Base-by-base conservation (phyloP, 192 early-diverging fungal species). In the Funneliformis mosseae region DNA sequence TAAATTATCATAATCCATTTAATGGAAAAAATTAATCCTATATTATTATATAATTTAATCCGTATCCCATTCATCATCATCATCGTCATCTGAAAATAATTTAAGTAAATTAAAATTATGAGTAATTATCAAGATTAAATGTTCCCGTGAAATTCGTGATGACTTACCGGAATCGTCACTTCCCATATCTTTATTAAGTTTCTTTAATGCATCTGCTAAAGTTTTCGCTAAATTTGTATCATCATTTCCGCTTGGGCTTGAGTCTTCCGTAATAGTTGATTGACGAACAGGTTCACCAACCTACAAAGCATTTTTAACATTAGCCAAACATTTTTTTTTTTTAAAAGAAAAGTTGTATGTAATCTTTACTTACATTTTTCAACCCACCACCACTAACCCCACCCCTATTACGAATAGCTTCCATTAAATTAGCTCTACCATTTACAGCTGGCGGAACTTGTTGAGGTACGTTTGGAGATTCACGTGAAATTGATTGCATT, bases 391-490 rank as follows among this genome's bases (percentile, higher is more conserved):
- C 76, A 27, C 78, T 80, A 78, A 87, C 81, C 25, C 88, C 89
- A 42, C 89, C 88, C 3, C 85, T 76, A 11, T 83, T 84, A 41
- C 86, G 83, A 45, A 90, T 90, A 63, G 85, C 84, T 55, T 81
- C 85, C 84, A 90, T 69, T 5, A 90, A 71, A 66, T 86, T 86
- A 42, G 64, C 38, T 21, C 85, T 81, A 41, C 80, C 79, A 74
- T 62, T 70, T 3, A 45, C 12, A 18, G 79, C 41, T 16, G 76
- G 69, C 5, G 61, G 42, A n/a, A n/a, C n/a, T n/a, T n/a, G n/a
- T n/a, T n/a, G n/a, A 18, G 84, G 41, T 8, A 83, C 82, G 11
- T 59, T 70, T 68, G 82, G 67, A 33, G 79, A n/a, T 61, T 62
- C 28, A 27, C 46, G 21, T 18, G 80, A 46, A 21, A 27, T 5